Evolutionary conservation across 805 yeast species (phyloP).

Genomic region (Barnettozyma vustinii): DNA sequence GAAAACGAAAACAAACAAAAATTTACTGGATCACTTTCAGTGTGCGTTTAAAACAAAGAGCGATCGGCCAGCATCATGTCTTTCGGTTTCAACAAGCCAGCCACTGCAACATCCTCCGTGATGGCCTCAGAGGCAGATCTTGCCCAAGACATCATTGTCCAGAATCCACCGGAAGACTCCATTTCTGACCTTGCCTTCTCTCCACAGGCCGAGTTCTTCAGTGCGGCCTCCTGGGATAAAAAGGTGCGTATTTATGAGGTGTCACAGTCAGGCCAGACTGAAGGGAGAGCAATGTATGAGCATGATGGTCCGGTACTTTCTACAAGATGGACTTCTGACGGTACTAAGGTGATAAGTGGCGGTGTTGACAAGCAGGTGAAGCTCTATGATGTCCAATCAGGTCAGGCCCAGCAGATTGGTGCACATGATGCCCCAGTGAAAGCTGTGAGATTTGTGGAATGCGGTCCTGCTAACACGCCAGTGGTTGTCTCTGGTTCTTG

Average conservation of each 20-base stretch:
- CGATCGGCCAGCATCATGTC: constrained; percentile 29
- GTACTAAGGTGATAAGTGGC: constrained; percentile 80
- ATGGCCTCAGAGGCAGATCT: constrained; percentile 38
- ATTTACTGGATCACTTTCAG: not conserved
- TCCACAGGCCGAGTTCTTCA: constrained; percentile 72
- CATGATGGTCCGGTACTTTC: constrained; percentile 85
- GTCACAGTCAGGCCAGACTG: constrained; percentile 65
- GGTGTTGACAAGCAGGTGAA: constrained; percentile 89
- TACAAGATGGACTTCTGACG: constrained; percentile 81
- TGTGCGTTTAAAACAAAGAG: not conserved
- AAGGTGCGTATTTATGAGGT: constrained; percentile 91
- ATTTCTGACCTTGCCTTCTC: constrained; percentile 80
- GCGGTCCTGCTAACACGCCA: constrained; percentile 74
- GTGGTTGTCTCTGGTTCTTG: constrained; percentile 91
- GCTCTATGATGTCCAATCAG: constrained; percentile 74
- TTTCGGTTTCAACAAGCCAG: constrained; percentile 28
- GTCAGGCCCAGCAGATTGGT: constrained; percentile 82
- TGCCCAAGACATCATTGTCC: constrained; percentile 62
- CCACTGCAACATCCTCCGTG: constrained; percentile 19
- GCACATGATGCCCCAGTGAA: constrained; percentile 78
- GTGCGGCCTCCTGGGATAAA: constrained; percentile 92
- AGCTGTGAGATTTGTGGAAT: constrained; percentile 68
- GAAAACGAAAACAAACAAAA: not conserved
- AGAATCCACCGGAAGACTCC: constrained; percentile 89
- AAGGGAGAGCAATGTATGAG: constrained; percentile 84